These are phyloP conservation scores for Echites panduratus DNA, from an alignment of 257 asterid genomes.

Conservation along the genomic window DNA sequence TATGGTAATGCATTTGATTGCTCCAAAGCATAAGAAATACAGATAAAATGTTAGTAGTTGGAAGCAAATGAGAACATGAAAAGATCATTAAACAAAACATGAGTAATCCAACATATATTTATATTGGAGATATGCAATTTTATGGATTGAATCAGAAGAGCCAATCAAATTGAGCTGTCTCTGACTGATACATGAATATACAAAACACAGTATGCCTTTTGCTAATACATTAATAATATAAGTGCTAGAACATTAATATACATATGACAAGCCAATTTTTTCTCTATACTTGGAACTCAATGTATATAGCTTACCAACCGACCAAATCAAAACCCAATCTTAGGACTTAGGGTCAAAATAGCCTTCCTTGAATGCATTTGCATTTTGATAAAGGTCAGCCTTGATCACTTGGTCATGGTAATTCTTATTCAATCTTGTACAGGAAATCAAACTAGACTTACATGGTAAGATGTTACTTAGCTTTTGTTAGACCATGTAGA, in stretches of 20 bases:
- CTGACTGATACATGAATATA: constrained; percentile 1
- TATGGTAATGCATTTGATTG: not conserved
- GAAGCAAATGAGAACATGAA: not conserved
- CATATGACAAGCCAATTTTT: not conserved
- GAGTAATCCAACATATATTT: not conserved
- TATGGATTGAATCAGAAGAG: not conserved
- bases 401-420: constrained; percentile 10
- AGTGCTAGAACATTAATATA: not conserved
- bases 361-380: not conserved
- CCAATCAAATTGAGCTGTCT: constrained; percentile 4
- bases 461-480: constrained; percentile 22
- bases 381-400: constrained; percentile 8
- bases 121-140: not conserved
- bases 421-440: constrained; percentile 9
- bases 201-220: not conserved
- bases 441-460: constrained; percentile 24
- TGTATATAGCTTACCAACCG: constrained; percentile 6
- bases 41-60: not conserved
- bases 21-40: not conserved
- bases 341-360: not conserved
- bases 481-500: constrained; percentile 21
- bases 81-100: not conserved
- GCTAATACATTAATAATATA: not conserved
- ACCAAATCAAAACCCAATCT: constrained; percentile 7
- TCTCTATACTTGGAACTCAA: not conserved